Evolutionary conservation across 371 early-diverging fungal genomes (phyloP).

Genomic region (Rhizopus sp.): DNA sequence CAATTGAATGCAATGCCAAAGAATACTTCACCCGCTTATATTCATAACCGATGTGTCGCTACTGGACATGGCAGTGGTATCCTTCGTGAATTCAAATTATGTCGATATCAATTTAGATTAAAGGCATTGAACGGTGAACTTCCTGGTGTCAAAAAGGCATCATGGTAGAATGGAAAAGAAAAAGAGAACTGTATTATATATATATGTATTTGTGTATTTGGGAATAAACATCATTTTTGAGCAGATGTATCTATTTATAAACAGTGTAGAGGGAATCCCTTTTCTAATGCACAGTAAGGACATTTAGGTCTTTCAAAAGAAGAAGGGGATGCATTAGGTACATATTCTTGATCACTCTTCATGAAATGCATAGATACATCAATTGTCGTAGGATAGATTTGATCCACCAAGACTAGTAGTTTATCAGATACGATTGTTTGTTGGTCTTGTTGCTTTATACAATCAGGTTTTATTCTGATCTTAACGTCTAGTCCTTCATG

Average conservation of each 20-base stretch:
- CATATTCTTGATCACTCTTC: constrained; percentile 2
- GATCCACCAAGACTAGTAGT: constrained; percentile 15
- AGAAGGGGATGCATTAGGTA: background rate
- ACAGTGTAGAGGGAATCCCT: constrained; percentile 18
- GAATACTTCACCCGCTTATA: constrained; percentile 66
- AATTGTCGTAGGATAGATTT: background rate
- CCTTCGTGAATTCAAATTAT: constrained; percentile 77
- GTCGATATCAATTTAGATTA: constrained; percentile 81
- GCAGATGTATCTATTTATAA: constrained; percentile 1
- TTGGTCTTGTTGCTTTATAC: constrained; percentile 7
- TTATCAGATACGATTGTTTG: background rate
- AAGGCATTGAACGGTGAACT: constrained; percentile 83
- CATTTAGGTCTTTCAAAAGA: constrained; percentile 16
- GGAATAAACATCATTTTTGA: background rate
- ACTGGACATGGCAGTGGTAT: constrained; percentile 87
- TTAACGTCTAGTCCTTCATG: constrained; percentile 11
- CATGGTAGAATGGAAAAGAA: constrained; percentile 63
- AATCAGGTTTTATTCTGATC: constrained; percentile 8
- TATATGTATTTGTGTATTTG: constrained; percentile 3
- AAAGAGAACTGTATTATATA: constrained; percentile 1
- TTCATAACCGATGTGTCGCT: constrained; percentile 79
- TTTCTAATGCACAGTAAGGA: constrained; percentile 20
- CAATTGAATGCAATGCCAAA: constrained; percentile 76
- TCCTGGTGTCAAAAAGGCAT: constrained; percentile 82
- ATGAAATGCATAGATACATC: constrained; percentile 4